These are phyloP conservation scores for Clausena lansium DNA, from an alignment of 345 rosid genomes.

Conservation along the genomic window DNA sequence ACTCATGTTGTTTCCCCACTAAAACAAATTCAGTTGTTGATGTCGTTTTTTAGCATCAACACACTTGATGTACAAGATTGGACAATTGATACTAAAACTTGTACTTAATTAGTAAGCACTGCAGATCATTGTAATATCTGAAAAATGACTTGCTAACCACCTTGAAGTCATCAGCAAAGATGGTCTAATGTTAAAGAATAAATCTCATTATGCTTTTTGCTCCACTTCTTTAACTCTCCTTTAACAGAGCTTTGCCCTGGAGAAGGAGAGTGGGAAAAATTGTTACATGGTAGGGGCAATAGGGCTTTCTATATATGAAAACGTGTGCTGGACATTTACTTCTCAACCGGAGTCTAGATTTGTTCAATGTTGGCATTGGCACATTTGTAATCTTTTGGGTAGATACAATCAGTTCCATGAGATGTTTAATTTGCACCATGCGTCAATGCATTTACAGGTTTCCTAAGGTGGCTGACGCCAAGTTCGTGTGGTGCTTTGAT, in stretches of 20 bases:
- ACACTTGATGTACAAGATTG: too few species aligned
- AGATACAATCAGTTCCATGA: not conserved
- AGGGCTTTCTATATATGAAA: conserved; percentile 27
- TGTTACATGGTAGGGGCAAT: conserved; percentile 15
- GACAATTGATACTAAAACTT: too few species aligned
- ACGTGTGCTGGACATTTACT: conserved; percentile 24
- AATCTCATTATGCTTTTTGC: too few species aligned
- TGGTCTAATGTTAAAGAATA: not conserved
- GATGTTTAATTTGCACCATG: not conserved
- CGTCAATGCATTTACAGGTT: conserved; percentile 4
- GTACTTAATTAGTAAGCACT: too few species aligned
- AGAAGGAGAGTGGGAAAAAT: conserved; percentile 4
- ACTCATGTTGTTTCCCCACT: too few species aligned
- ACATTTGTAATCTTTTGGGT: not conserved
- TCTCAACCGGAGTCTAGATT: conserved; percentile 21
- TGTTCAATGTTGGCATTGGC: not conserved
- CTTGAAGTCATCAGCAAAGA: too few species aligned
- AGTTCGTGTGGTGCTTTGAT: conserved; percentile 7
- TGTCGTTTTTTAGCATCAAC: fast-evolving
- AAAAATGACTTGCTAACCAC: too few species aligned
- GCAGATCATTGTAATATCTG: too few species aligned
- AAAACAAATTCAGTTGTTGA: too few species aligned
- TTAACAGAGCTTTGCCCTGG: conserved; percentile 23
- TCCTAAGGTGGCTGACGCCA: conserved; percentile 25
- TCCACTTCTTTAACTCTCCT: too few species aligned